These are phyloP conservation scores for Fusarium piperis DNA, from an alignment of 2,329 filamentous ascomycete genomes.

Conservation along the genomic window DNA sequence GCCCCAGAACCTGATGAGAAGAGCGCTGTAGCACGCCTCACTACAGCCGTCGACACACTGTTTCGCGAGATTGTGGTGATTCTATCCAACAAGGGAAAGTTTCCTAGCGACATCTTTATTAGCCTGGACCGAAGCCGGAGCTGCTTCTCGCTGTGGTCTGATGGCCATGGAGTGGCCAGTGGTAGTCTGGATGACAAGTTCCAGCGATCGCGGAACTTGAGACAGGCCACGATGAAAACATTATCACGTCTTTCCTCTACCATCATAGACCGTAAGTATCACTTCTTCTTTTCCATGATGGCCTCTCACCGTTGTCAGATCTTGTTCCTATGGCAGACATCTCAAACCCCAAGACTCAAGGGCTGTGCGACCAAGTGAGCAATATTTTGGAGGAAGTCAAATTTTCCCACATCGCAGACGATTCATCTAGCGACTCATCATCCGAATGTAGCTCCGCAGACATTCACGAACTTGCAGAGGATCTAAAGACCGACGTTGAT, in stretches of 20 bases:
- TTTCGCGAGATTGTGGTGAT: not conserved
- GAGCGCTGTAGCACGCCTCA: not conserved
- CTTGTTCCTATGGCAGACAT: not conserved
- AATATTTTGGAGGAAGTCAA: not conserved
- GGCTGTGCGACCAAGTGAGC: not conserved
- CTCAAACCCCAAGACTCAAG: not conserved
- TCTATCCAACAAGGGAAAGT: not conserved
- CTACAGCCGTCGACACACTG: not conserved
- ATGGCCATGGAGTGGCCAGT: not conserved
- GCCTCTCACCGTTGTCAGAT: not conserved
- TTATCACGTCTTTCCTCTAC: not conserved
- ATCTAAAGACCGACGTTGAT: not conserved
- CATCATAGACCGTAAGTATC: not conserved
- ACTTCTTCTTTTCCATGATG: not conserved
- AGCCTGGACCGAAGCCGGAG: not conserved
- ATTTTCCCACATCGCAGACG: not conserved
- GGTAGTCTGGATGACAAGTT: not conserved
- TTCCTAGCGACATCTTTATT: not conserved
- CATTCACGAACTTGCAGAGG: not conserved
- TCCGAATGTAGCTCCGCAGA: not conserved
- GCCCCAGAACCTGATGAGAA: not conserved
- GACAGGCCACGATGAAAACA: not conserved
- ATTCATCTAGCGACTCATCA: not conserved
- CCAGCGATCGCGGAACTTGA: not conserved
- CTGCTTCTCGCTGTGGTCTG: not conserved